A percentile compares a stretch with the other conserved stretches of the same genome.
Evolutionary conservation across 2,329 filamentous ascomycete genomes (phyloP).

Genomic region (Fusarium subtropicale): DNA sequence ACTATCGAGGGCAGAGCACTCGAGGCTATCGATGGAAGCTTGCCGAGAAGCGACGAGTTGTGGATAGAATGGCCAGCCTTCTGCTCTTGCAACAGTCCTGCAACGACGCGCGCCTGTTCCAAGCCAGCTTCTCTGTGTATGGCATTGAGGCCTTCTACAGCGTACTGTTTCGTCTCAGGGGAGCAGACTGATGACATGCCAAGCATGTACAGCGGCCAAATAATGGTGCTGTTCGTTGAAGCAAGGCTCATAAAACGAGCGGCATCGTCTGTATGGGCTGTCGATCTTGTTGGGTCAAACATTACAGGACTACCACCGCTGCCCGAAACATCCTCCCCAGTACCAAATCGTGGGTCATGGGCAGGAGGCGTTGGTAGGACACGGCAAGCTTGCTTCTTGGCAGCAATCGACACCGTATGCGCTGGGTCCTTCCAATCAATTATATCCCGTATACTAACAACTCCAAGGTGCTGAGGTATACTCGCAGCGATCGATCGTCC

Average conservation of each 20-base stretch:
- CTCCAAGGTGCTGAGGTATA: slow-evolving; percentile 62
- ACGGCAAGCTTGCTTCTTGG: slow-evolving; percentile 47
- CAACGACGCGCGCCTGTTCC: slow-evolving; percentile 58
- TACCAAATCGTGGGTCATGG: slow-evolving; percentile 40
- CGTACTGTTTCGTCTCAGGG: slow-evolving; percentile 56
- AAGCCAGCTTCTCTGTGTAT: slow-evolving; percentile 61
- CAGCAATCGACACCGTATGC: slow-evolving; percentile 45
- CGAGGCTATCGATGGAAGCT: slow-evolving; percentile 47
- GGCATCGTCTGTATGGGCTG: slow-evolving; percentile 52
- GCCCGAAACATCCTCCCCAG: slow-evolving; percentile 14
- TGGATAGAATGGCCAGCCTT: slow-evolving; percentile 38
- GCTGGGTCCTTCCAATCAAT: slow-evolving; percentile 38
- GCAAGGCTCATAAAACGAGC: slow-evolving; percentile 62
- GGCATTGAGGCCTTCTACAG: slow-evolving; percentile 58
- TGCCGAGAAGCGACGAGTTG: slow-evolving; percentile 17
- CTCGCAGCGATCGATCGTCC: slow-evolving; percentile 59
- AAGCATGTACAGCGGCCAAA: slow-evolving; percentile 63
- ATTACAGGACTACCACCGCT: slow-evolving; percentile 50
- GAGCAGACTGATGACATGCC: slow-evolving; percentile 61
- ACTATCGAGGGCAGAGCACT: slow-evolving; percentile 46
- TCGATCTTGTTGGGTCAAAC: slow-evolving; percentile 55
- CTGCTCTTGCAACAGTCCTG: slow-evolving; percentile 54
- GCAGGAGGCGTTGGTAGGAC: slow-evolving; percentile 46
- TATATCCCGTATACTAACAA: slow-evolving; percentile 57
- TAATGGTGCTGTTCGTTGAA: slow-evolving; percentile 60